A percentile compares a stretch with the other conserved stretches of the same genome.
Conservation (phyloP, 2,329 filamentous ascomycete species). For the Sporothrix dimorphospora region DNA sequence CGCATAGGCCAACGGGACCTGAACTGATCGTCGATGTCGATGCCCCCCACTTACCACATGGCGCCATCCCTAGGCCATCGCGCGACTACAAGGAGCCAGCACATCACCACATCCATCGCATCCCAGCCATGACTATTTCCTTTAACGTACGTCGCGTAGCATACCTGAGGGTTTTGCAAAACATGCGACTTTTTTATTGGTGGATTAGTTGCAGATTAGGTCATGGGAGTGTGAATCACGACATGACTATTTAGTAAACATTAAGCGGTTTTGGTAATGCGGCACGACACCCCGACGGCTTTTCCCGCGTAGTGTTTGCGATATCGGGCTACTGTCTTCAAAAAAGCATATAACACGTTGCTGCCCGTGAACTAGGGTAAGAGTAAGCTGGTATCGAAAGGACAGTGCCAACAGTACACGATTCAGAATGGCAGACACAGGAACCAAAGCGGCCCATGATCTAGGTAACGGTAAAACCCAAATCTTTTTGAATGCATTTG, state of each 20-base stretch:
- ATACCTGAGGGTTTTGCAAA: neutral
- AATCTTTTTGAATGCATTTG: constrained; percentile 27
- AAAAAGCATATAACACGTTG: neutral
- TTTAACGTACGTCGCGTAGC: neutral
- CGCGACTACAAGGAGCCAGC: neutral
- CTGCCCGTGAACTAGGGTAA: neutral
- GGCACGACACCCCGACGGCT: neutral
- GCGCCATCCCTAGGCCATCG: neutral
- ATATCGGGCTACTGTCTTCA: neutral
- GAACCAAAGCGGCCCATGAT: constrained; percentile 10
- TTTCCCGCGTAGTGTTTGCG: neutral
- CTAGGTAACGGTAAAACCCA: constrained; percentile 25
- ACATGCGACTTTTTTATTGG: neutral
- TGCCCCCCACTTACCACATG: constrained; percentile 3
- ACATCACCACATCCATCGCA: constrained; percentile 3
- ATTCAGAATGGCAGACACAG: constrained; percentile 10
- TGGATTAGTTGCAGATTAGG: neutral
- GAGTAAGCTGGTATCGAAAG: neutral
- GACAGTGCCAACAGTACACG: neutral
- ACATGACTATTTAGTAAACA: constrained; percentile 3
- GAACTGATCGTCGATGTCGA: neutral
- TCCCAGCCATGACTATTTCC: neutral
- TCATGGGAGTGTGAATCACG: neutral
- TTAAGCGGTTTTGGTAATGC: neutral
- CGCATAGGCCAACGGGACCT: neutral